phyloP scores from a whole-genome alignment of 2,329 filamentous ascomycete genomes.

The Aspergillus fumigatus region DNA sequence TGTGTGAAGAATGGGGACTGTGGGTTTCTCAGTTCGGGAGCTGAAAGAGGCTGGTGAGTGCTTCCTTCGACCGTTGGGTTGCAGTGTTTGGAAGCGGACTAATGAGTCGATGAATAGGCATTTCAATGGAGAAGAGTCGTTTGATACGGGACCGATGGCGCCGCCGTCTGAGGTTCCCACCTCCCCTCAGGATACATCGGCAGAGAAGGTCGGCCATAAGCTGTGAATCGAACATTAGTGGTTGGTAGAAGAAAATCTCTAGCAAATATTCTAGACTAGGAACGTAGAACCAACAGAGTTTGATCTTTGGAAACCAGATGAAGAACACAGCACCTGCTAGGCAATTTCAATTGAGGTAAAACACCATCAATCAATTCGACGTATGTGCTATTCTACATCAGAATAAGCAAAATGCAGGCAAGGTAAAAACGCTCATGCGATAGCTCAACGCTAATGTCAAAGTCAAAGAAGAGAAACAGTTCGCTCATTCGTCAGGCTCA shows the following conservation, averaged over 20 bases:
- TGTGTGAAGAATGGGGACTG: slow-evolving; percentile 81
- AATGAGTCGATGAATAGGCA: slow-evolving; percentile 29
- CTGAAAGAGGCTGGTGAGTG: slow-evolving; percentile 80
- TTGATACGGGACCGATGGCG: slow-evolving; percentile 35
- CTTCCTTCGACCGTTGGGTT: slow-evolving; percentile 21
- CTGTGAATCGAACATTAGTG: slow-evolving; percentile 10
- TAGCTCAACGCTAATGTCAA: not conserved
- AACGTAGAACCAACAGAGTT: not conserved
- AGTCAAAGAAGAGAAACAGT: not conserved
- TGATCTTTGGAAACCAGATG: not conserved
- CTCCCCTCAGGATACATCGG: slow-evolving; percentile 1
- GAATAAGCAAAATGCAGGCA: not conserved
- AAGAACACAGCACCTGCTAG: not conserved
- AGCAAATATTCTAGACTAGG: not conserved
- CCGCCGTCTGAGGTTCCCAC: slow-evolving; percentile 15
- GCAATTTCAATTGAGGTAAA: not conserved
- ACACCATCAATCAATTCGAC: not conserved
- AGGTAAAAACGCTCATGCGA: not conserved
- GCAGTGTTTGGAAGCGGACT: not conserved
- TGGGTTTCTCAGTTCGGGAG: slow-evolving; percentile 70
- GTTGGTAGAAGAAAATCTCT: not conserved
- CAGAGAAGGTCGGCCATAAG: slow-evolving; percentile 12
- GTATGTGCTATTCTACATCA: not conserved
- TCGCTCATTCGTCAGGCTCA: not conserved
- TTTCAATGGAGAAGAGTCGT: slow-evolving; percentile 45